Base-by-base conservation (phyloP, 2,329 filamentous ascomycete genomes). In the Aspergillus hiratsukae region DNA sequence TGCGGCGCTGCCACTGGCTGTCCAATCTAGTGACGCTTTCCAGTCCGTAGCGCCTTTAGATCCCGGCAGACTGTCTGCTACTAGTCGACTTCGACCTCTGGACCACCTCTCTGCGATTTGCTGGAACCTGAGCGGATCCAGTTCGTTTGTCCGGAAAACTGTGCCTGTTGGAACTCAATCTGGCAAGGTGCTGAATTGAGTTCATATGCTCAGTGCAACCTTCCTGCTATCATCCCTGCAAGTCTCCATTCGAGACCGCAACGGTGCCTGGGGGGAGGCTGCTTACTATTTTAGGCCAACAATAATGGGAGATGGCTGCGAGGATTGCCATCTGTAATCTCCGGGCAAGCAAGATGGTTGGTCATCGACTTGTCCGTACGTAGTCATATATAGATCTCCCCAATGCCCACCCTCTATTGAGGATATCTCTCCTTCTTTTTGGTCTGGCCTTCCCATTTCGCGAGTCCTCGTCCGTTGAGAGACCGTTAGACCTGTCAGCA, bases 21-120 rank as follows among this genome's bases (percentile, higher is more conserved):
- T 40, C 45, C 19, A 46, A 46, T 46, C 21, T 46, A 11, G 14
- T 46, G 43, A 46, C 11, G 21, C 43, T 23, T 27, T 46, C 11
- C 3, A 21, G 11, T 14, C 21, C 43, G 21, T 25, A 46, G 43
- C 21, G 43, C 43, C 5, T 8, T 27, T 17, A 25, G 21, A 27
- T 5, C 43, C 43, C 10, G 43, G 43, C 23, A 17, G 52, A 29
- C 29, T 41, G 19, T 19, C 27, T 52, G 17, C 17, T 17, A 8
- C 28, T 48, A 21, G 27, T 37, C 19, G 25, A n/a, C n/a, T 37
- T 21, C 7, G 51, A 27, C 48, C 41, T 28, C 23, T 2, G 23
- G 23, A 23, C 23, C 40, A 52, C 51, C 53, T 41, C 29, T 51
- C 48, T 70, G 4, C 56, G 56, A 23, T 70, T 71, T 48, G 70